phyloP scores from a whole-genome alignment of 805 yeast species.

The Pichia thaimueangensis region DNA sequence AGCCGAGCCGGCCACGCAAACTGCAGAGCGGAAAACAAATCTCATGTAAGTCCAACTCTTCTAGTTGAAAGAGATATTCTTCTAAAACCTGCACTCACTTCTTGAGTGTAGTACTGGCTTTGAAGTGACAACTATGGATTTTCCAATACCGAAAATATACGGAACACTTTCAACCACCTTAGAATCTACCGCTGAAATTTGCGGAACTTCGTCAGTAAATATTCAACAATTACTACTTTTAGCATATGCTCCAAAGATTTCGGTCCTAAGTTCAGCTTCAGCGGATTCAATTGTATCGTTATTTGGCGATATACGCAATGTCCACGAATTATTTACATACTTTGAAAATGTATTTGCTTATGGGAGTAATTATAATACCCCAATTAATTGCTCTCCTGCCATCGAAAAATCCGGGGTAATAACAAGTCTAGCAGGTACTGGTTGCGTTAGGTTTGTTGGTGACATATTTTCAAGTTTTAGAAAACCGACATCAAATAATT shows the following conservation, averaged over 20 bases:
- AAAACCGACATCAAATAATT: background rate
- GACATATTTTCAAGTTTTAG: slow-evolving; percentile 10
- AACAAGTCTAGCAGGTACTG: background rate
- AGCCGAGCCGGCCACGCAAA: too few species aligned
- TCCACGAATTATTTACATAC: slow-evolving; percentile 19
- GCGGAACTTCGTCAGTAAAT: slow-evolving; percentile 26
- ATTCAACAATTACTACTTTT: slow-evolving; percentile 26
- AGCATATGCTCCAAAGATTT: slow-evolving; percentile 28
- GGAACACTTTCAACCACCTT: background rate
- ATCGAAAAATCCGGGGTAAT: background rate
- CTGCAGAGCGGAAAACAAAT: too few species aligned
- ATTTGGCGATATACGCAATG: slow-evolving; percentile 12
- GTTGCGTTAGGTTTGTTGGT: slow-evolving; percentile 11
- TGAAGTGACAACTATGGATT: slow-evolving; percentile 7
- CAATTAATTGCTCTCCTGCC: background rate
- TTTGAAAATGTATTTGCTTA: slow-evolving; percentile 19
- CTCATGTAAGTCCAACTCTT: too few species aligned
- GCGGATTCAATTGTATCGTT: slow-evolving; percentile 20
- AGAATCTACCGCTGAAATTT: slow-evolving; percentile 14
- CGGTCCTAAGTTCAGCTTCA: slow-evolving; percentile 23
- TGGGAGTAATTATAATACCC: slow-evolving; percentile 2
- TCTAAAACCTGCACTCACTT: too few species aligned
- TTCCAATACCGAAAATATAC: slow-evolving; percentile 6
- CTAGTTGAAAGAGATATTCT: too few species aligned
- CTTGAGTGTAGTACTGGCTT: too few species aligned